phyloP scores from a whole-genome alignment of 495 filamentous ascomycete species.

The Sabuloglossum arenarium region DNA sequence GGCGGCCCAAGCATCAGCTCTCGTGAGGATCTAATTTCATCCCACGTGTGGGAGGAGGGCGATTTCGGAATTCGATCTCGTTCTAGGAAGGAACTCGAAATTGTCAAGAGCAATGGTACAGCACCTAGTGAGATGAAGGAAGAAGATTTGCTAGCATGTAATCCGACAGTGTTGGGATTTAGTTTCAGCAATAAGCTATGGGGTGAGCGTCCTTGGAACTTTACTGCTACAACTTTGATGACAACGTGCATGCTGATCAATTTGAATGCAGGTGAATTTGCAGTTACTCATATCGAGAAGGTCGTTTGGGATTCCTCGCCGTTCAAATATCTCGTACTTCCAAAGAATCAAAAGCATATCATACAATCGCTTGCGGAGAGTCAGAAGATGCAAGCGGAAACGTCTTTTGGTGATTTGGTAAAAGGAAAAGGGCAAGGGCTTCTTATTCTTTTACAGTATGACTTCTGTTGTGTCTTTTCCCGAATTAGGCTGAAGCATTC shows the following conservation, averaged over 20 bases:
- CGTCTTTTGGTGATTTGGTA: not conserved
- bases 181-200: slow-evolving; percentile 17
- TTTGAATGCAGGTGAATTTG: slow-evolving; percentile 14
- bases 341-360: not conserved
- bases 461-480: not conserved
- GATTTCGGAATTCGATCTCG: too few species aligned
- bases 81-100: not conserved
- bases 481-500: not conserved
- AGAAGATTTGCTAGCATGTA: slow-evolving; percentile 14
- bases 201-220: slow-evolving; percentile 7
- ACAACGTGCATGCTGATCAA: slow-evolving; percentile 3
- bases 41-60: not conserved
- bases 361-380: not conserved
- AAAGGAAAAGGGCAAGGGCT: not conserved
- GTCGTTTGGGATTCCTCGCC: slow-evolving; percentile 11
- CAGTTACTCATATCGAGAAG: slow-evolving; percentile 15
- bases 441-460: slow-evolving; percentile 1
- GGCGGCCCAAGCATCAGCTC: not conserved
- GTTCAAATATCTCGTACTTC: not conserved
- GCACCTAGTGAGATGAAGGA: slow-evolving; percentile 11
- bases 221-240: slow-evolving; percentile 6
- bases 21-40: not conserved
- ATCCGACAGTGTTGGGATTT: slow-evolving; percentile 11
- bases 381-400: not conserved
- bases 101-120: slow-evolving; percentile 7